Evolutionary conservation across 768 basidiomycete species (phyloP).

Genomic region (Phanerodontia chrysosporium): DNA sequence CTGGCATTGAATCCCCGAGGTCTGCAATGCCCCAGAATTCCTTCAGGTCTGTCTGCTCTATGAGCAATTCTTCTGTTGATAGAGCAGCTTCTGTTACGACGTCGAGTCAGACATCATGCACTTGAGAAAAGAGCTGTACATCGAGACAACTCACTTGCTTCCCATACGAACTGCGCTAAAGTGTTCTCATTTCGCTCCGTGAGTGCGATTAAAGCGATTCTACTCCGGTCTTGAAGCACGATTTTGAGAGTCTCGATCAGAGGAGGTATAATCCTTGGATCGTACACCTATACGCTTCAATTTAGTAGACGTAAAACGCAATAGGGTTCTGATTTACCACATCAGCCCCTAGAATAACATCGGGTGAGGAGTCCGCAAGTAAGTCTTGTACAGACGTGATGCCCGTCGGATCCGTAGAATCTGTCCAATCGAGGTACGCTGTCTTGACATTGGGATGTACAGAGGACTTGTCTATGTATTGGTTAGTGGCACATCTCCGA

Average conservation of each 20-base stretch:
- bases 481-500: not conserved
- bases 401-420: slow-evolving; percentile 39
- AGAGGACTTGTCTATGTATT: slow-evolving; percentile 50
- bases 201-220: slow-evolving; percentile 40
- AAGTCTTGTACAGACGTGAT: slow-evolving; percentile 22
- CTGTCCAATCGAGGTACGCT: slow-evolving; percentile 60
- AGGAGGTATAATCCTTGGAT: slow-evolving; percentile 55
- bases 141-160: slow-evolving; percentile 15
- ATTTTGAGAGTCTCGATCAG: slow-evolving; percentile 45
- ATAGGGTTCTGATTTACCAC: slow-evolving; percentile 34
- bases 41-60: slow-evolving; percentile 9
- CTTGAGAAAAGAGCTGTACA: too few species aligned
- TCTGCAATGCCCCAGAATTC: slow-evolving; percentile 24
- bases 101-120: too few species aligned
- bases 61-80: slow-evolving; percentile 25
- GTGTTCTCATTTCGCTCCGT: slow-evolving; percentile 58
- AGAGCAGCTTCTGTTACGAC: slow-evolving; percentile 12
- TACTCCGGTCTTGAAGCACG: slow-evolving; percentile 20
- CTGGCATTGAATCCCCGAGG: slow-evolving; percentile 19
- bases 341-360: slow-evolving; percentile 71
- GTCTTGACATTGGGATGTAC: slow-evolving; percentile 42
- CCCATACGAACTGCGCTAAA: slow-evolving; percentile 35
- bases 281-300: slow-evolving; percentile 51
- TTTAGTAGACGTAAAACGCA: not conserved
- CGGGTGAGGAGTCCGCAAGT: slow-evolving; percentile 41